Evolutionary conservation across 768 basidiomycete genomes (phyloP), one percentile per base, ranked within the genome.

Genomic region (Psilocybe subaeruginosa): DNA sequence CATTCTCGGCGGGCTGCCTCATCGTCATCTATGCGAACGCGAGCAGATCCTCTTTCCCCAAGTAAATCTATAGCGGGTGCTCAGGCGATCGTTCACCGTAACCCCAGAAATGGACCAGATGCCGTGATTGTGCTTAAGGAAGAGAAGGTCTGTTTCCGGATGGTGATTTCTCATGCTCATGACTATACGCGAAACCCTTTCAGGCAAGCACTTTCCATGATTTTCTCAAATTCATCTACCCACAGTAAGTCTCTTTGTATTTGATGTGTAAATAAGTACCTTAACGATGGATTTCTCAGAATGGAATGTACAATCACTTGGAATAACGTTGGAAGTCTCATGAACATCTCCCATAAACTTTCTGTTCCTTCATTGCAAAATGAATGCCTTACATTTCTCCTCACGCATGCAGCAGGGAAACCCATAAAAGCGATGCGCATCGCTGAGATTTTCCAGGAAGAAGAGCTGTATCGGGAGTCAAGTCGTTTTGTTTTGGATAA

Each of bases 391-490:
- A 86, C 85, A 3, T 98, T 97, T 75, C 83, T 98, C 31, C 84
- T 97, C 49, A 93, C 93, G 0, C 94, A 96, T 66, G 95, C 95
- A 0, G 94, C 96, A 4, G 95, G 95, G 1, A 86, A 86, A 58
- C 96, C 96, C 0, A 92, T 97, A 71, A 93, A 95, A 74, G 94
- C 95, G 2, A 88, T 97, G 83, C 87, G 89, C 27, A 93, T 97
- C 35, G 94, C 95, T 2, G 95, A 97, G 68, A 80, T 93, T 23
- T 94, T 95, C 66, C 89, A 90, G 66, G 92, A 96, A 69, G 93
- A 94, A 65, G 93, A 94, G 39, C 82, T 95, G 2, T 98, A 93
- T 70, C 87, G 91, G 54, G 96, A 98, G 76, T 85, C 91, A 0
- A 95, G 92, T 65, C 86, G 95, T 52, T 97, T 96, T 70, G 92